These are phyloP conservation scores for Styphnolobium japonicum DNA, from an alignment of 306 rosid species.

Conservation along the genomic window DNA sequence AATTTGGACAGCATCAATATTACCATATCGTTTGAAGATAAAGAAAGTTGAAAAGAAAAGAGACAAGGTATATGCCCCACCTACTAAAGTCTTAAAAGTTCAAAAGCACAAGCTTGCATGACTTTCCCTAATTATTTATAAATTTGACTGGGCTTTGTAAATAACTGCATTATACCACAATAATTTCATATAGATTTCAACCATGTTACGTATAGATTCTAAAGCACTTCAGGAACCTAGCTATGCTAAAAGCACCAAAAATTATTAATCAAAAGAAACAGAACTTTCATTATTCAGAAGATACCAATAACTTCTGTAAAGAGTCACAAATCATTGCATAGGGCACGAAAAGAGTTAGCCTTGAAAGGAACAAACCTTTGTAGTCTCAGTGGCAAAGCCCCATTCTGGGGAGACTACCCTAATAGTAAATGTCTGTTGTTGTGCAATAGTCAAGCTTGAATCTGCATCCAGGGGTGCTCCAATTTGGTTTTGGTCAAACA, in stretches of 20 bases:
- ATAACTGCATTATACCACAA: not conserved
- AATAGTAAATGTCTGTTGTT: conserved; percentile 73
- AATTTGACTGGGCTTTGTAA: not conserved
- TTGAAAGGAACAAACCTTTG: conserved; percentile 63
- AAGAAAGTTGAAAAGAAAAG: not conserved
- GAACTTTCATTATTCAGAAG: not conserved
- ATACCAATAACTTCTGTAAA: not conserved
- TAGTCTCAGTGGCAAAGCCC: conserved; percentile 72
- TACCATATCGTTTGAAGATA: not conserved
- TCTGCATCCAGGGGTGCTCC: conserved; percentile 46
- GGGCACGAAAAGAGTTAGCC: conserved; percentile 1
- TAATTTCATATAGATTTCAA: not conserved
- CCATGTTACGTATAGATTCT: conserved; percentile 3
- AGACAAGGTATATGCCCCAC: not conserved
- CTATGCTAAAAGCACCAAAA: conserved; percentile 15
- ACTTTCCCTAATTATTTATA: not conserved
- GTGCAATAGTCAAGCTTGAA: conserved; percentile 67
- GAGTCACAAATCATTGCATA: conserved; percentile 3
- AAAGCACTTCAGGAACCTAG: conserved; percentile 9
- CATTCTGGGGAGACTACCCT: conserved; percentile 80
- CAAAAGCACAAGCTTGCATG: conserved; percentile 1
- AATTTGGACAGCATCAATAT: not conserved
- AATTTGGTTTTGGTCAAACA: conserved; percentile 50
- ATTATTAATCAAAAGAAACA: conserved; percentile 2
- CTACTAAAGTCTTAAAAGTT: not conserved